A percentile compares a stretch with the other conserved stretches of the same genome.
Evolutionary conservation across 192 early-diverging fungal genomes (phyloP).

Genomic region (Podochytrium sp.): DNA sequence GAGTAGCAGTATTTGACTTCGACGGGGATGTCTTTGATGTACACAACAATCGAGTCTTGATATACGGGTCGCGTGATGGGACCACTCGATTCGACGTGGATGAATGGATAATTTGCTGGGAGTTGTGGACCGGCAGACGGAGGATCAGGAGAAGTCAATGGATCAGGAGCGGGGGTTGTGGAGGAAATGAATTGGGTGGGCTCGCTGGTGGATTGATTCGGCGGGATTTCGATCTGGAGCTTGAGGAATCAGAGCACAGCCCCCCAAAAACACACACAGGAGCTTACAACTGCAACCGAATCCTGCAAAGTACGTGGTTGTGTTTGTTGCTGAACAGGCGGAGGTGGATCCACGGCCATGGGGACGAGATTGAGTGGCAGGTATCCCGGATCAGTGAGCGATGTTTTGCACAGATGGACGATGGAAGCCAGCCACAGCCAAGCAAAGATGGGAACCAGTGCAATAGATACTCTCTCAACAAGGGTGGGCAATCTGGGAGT

Average conservation of each 20-base stretch:
- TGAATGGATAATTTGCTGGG: conserved; percentile 21
- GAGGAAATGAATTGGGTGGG: neutral
- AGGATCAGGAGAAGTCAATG: neutral
- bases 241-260: conserved; percentile 3
- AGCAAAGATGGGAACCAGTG: conserved; percentile 32
- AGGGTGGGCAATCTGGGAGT: conserved; percentile 21
- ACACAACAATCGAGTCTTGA: conserved; percentile 41
- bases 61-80: conserved; percentile 7
- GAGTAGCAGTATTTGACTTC: conserved; percentile 89
- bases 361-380: conserved; percentile 10
- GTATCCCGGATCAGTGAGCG: conserved; percentile 49
- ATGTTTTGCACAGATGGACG: conserved; percentile 37
- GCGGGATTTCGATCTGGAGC: neutral
- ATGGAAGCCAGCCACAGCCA: conserved; percentile 39
- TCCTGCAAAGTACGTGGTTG: neutral
- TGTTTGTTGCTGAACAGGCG: neutral
- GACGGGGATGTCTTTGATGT: conserved; percentile 63
- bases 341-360: neutral
- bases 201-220: neutral
- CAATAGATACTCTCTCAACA: neutral
- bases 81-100: neutral
- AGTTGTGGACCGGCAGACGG: too few relatives aligned
- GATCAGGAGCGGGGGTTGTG: neutral
- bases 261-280: neutral
- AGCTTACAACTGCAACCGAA: neutral